Conservation (phyloP, 257 asterid species). For the Primulina eburnea region DNA sequence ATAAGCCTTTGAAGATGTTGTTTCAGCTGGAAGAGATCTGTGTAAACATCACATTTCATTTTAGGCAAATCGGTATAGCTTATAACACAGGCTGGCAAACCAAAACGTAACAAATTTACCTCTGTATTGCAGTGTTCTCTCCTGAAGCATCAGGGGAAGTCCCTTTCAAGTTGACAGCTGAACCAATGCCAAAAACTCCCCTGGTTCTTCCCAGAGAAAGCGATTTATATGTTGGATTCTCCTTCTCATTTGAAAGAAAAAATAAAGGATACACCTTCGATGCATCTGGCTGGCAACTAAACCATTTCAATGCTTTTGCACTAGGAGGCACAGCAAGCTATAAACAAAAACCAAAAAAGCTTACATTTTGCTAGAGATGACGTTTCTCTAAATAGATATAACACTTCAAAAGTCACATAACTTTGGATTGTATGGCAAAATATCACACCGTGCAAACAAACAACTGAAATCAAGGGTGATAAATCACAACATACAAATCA, state of each 20-base stretch:
- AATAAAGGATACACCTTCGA: slow-evolving; percentile 66
- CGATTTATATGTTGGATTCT: slow-evolving; percentile 54
- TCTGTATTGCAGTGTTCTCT: slow-evolving; percentile 34
- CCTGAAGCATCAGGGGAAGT: slow-evolving; percentile 37
- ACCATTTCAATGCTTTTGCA: slow-evolving; percentile 86
- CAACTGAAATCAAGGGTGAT: neutral
- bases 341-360: slow-evolving; percentile 21
- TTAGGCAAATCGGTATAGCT: neutral
- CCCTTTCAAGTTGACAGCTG: slow-evolving; percentile 66
- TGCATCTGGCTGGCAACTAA: slow-evolving; percentile 74
- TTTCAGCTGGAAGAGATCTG: slow-evolving; percentile 57
- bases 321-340: slow-evolving; percentile 98
- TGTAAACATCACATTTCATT: slow-evolving; percentile 28
- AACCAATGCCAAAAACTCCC: slow-evolving; percentile 89
- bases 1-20: slow-evolving; percentile 67
- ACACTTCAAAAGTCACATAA: slow-evolving; percentile 12
- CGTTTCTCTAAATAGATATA: slow-evolving; percentile 3
- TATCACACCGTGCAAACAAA: no score
- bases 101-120: slow-evolving; percentile 38
- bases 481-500: slow-evolving; percentile 11
- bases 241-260: slow-evolving; percentile 70
- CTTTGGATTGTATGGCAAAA: neutral
- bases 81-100: slow-evolving; percentile 7
- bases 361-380: slow-evolving; percentile 13
- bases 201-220: slow-evolving; percentile 68